Evolutionary conservation across 1,284 basidiomycete species (phyloP).

Genomic region (Vanrija sp.): DNA sequence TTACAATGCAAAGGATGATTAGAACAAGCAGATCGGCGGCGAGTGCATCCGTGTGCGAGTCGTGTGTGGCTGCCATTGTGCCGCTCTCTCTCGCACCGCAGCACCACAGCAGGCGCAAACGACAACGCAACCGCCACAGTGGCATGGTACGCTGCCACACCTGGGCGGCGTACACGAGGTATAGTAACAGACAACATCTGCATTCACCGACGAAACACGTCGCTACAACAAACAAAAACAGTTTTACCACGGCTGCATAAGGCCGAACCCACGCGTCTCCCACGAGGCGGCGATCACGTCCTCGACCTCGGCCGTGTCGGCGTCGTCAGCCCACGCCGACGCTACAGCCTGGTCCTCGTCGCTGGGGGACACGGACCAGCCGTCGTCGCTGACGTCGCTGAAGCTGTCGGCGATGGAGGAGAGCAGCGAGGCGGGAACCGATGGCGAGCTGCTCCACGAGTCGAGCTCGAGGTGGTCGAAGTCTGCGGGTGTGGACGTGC

Average conservation of each 20-base stretch:
- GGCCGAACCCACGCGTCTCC: conserved; percentile 3
- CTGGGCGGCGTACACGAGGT: too few species aligned
- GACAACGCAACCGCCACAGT: too few species aligned
- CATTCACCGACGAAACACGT: too few species aligned
- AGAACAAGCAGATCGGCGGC: too few species aligned
- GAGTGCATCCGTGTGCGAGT: too few species aligned
- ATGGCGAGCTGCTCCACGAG: not conserved
- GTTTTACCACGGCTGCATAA: conserved; percentile 4
- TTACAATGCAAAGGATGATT: too few species aligned
- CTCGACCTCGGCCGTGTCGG: not conserved
- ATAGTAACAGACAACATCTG: too few species aligned
- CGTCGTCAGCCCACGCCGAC: conserved; percentile 16
- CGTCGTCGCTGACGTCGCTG: conserved; percentile 3
- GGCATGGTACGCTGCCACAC: too few species aligned
- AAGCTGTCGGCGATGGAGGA: conserved; percentile 4
- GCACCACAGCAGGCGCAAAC: too few species aligned
- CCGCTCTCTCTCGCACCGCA: too few species aligned
- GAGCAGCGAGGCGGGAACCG: not conserved
- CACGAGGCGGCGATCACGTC: not conserved
- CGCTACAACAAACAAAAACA: not conserved
- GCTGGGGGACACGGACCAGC: conserved; percentile 25
- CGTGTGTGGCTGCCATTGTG: too few species aligned
- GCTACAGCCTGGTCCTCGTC: conserved; percentile 32
- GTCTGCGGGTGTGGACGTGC: not conserved
- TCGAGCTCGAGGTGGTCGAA: not conserved